phyloP scores from a whole-genome alignment of 306 rosid genomes.

The Begonia loranthoides region DNA sequence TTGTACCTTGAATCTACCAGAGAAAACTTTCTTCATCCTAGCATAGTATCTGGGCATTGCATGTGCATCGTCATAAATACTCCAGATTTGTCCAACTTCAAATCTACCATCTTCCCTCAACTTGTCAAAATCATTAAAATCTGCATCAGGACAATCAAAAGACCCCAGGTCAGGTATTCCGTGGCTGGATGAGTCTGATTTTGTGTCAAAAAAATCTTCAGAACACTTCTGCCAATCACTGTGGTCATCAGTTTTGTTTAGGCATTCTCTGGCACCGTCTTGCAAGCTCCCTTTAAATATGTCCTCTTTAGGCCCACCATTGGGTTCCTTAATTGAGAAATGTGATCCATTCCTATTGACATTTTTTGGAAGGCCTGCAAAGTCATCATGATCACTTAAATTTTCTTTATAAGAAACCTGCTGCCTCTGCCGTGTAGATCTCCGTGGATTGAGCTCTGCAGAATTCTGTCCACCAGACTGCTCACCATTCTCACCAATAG shows the following conservation, averaged over 20 bases:
- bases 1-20: slow-evolving; percentile 51
- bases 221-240: slow-evolving; percentile 6
- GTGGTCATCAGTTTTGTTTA: neutral
- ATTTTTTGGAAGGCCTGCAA: slow-evolving; percentile 16
- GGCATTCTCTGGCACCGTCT: too few species aligned
- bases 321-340: slow-evolving; percentile 9
- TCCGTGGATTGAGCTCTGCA: slow-evolving; percentile 38
- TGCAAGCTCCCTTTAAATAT: neutral
- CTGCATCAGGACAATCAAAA: slow-evolving; percentile 40
- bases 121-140: slow-evolving; percentile 61
- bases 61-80: slow-evolving; percentile 50
- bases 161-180: slow-evolving; percentile 8
- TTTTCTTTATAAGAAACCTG: slow-evolving; percentile 62
- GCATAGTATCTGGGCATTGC: slow-evolving; percentile 94
- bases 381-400: slow-evolving; percentile 36
- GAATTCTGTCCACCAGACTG: slow-evolving; percentile 15
- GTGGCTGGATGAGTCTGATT: slow-evolving; percentile 18
- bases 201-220: slow-evolving; percentile 15
- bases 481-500: slow-evolving; percentile 20
- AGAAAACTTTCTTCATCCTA: slow-evolving; percentile 37
- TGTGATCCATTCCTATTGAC: slow-evolving; percentile 32
- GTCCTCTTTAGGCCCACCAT: slow-evolving; percentile 20
- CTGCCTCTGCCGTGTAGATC: slow-evolving; percentile 63
- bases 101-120: slow-evolving; percentile 39
- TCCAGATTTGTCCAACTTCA: slow-evolving; percentile 70